These are phyloP conservation scores for Solanum sejunctum DNA, from an alignment of 257 asterid species.

Conservation along the genomic window DNA sequence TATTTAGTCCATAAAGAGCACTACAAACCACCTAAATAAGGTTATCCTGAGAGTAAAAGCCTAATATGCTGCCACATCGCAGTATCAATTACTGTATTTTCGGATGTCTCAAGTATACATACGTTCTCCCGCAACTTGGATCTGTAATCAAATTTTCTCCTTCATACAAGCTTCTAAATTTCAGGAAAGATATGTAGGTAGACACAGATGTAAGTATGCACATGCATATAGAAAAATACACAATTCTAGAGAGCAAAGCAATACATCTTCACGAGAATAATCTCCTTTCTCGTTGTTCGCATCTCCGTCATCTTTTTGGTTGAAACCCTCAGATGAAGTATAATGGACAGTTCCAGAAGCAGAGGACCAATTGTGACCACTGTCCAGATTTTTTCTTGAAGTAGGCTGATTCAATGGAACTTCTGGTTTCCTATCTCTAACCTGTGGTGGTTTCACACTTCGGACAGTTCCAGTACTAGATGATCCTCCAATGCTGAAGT, in stretches of 20 bases:
- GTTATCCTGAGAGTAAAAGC: not conserved
- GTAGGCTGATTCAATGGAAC: conserved; percentile 41
- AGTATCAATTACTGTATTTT: not conserved
- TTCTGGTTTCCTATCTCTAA: conserved; percentile 69
- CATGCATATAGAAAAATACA: not conserved
- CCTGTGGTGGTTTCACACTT: conserved; percentile 89
- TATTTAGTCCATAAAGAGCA: not conserved
- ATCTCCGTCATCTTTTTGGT: conserved; percentile 35
- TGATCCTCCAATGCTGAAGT: conserved; percentile 86
- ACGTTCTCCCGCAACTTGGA: not conserved
- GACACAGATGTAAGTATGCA: not conserved
- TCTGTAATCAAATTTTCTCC: not conserved
- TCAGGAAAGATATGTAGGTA: not conserved
- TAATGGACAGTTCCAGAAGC: conserved; percentile 46
- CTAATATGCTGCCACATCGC: not conserved
- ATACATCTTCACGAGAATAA: conserved; percentile 51
- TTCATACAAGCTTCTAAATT: not conserved
- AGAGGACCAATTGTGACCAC: conserved; percentile 47
- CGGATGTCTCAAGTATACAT: not conserved
- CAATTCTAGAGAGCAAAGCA: conserved; percentile 14
- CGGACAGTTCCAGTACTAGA: conserved; percentile 70
- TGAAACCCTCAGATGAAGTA: conserved; percentile 33
- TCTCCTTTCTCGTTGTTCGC: conserved; percentile 27
- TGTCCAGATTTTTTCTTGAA: conserved; percentile 39
- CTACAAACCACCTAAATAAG: not conserved